Evolutionary conservation across 257 asterid genomes (phyloP), one percentile per base, ranked within the genome.

Genomic region (Solanum neorickii): DNA sequence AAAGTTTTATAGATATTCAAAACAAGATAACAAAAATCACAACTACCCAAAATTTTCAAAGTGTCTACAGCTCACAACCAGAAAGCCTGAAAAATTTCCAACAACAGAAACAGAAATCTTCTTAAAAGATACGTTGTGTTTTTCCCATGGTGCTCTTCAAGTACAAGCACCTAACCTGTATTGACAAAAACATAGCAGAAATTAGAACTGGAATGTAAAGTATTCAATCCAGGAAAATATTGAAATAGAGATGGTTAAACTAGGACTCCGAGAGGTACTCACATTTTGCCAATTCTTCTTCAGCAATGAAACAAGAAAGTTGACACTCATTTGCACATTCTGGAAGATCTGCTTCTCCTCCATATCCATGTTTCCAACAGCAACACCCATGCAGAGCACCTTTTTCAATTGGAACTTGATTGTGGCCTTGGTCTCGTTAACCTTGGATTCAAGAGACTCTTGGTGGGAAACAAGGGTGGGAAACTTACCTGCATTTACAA

Each of bases 211-310:
- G 41, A 46, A 78, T 15, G 1, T 13, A 14, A 77, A 76, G 35
- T 6, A 76, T 15, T 0, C 8, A 42, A 5, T 39, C 23, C 10
- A 25, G 39, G 18, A 77, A 47, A 47, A 29, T 16, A 80, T 5
- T 47, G 69, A 13, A 14, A 29, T 9, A 60, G 42, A 16, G 16
- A 16, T 27, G 9, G 66, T 23, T 78, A 9, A 44, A 78, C 84
- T 15, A 12, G 66, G 42, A 47, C 25, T 18, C 20, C 20, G 9
- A 29, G 27, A 49, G 5, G 69, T 9, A 31, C 88, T 75, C 76
- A 86, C 88, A 86, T 86, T 86, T 76, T 86, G 88, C 88, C 88
- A 86, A 59, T 86, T 86, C 88, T 86, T 86, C 75, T 86, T 86
- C 84, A 86, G 52, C 88, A 86, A 76, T 41, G 88, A 86, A 13